A percentile compares a stretch with the other conserved stretches of the same genome.
Conservation (phyloP, 805 yeast species). For the Debaryomyces hansenii region DNA sequence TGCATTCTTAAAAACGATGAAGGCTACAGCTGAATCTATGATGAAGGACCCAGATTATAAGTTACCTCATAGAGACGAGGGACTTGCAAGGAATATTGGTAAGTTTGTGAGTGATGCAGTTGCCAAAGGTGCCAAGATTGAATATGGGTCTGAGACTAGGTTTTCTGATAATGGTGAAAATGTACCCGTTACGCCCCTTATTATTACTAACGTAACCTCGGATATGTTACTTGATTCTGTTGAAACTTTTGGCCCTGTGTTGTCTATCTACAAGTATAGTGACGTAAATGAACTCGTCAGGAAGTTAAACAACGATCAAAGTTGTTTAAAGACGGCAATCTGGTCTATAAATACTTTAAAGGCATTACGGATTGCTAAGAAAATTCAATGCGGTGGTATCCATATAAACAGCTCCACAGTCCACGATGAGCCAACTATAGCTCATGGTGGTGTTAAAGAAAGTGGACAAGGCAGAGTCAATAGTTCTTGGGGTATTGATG, state of each 20-base stretch:
- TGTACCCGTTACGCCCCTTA: slow-evolving; percentile 21
- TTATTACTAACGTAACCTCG: slow-evolving; percentile 29
- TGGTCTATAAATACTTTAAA: slow-evolving; percentile 38
- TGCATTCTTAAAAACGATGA: slow-evolving; percentile 19
- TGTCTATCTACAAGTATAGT: slow-evolving; percentile 26
- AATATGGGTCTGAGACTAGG: slow-evolving; percentile 17
- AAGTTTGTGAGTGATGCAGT: slow-evolving; percentile 36
- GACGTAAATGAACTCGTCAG: slow-evolving; percentile 15
- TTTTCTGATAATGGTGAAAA: slow-evolving; percentile 2
- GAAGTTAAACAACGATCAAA: slow-evolving; percentile 23
- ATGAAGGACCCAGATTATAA: slow-evolving; percentile 17
- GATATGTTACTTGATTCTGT: slow-evolving; percentile 26
- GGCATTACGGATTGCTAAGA: slow-evolving; percentile 32
- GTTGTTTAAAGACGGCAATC: slow-evolving; percentile 43
- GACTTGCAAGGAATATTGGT: slow-evolving; percentile 19
- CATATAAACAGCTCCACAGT: slow-evolving; percentile 36
- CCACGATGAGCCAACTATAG: slow-evolving; percentile 35
- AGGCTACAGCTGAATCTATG: slow-evolving; percentile 12
- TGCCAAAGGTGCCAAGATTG: slow-evolving; percentile 33
- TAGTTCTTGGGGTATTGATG: slow-evolving; percentile 45
- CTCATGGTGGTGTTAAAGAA: slow-evolving; percentile 48
- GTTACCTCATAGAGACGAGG: slow-evolving; percentile 29
- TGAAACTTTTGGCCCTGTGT: slow-evolving; percentile 48
- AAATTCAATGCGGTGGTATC: slow-evolving; percentile 41
- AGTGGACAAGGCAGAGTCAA: slow-evolving; percentile 39